Evolutionary conservation across 306 rosid genomes (phyloP).

Genomic region (Cucumis melo): DNA sequence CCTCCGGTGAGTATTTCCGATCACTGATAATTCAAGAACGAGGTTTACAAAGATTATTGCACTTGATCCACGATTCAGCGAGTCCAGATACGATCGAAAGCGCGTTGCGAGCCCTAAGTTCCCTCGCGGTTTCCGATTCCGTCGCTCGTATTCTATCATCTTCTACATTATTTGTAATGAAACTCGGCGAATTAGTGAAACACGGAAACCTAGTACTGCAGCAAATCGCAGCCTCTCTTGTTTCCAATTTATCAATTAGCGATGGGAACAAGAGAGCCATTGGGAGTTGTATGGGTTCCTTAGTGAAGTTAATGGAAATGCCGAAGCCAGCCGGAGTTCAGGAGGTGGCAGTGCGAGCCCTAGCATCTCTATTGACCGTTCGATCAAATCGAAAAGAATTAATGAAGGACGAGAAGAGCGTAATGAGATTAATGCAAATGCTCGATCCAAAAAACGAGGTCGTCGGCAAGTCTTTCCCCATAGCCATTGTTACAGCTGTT

Average conservation of each 20-base stretch:
- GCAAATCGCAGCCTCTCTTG: conserved; percentile 31
- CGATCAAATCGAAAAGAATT: conserved; percentile 43
- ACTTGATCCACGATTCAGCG: conserved; percentile 29
- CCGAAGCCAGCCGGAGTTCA: conserved; percentile 45
- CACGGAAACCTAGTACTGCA: conserved; percentile 28
- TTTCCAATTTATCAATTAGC: conserved; percentile 18
- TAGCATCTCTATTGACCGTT: conserved; percentile 24
- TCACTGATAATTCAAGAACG: conserved; percentile 27
- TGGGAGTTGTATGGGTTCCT: conserved; percentile 30
- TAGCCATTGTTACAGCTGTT: conserved; percentile 21
- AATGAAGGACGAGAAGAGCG: conserved; percentile 40
- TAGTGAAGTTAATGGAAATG: conserved; percentile 43
- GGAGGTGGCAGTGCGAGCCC: conserved; percentile 30
- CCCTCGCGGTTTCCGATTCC: conserved; percentile 29
- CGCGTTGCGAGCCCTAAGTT: conserved; percentile 24
- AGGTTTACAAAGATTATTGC: conserved; percentile 33
- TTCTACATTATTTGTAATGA: conserved; percentile 27
- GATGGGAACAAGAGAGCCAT: conserved; percentile 50
- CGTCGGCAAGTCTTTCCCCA: conserved; percentile 16
- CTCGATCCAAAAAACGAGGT: conserved; percentile 28
- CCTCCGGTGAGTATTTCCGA: conserved; percentile 38
- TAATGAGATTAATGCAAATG: conserved; percentile 39
- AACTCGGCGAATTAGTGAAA: conserved; percentile 31
- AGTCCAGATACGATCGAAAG: conserved; percentile 24
- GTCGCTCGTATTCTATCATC: conserved; percentile 21